Base-by-base conservation (phyloP, 1,284 basidiomycete genomes). In the Gymnopus androsaceus region DNA sequence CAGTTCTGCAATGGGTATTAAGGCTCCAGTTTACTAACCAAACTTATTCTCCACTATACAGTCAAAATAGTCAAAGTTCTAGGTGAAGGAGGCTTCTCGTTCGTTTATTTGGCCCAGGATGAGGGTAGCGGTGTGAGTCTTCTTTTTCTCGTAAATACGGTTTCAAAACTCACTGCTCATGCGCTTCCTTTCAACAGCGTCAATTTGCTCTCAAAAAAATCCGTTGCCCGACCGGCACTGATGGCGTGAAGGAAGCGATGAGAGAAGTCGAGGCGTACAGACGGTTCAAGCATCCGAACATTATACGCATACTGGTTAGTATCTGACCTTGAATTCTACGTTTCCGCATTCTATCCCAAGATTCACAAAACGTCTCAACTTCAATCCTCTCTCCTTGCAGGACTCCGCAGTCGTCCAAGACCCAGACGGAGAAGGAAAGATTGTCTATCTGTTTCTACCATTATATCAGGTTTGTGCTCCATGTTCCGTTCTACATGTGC, bases 351-450 rank as follows among this genome's bases (percentile, higher is more conserved):
- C 3, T 47, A 9, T 28, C 9, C 12, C 23, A 14, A 15, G n/a
- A 19, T 27, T 4, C 11, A 47, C 28, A 7, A 12, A 15, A 28
- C 27, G 31, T 28, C 31, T 38, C 14, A 41, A 56, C 28, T 57
- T n/a, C 41, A 56, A 23, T 59, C 19, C 56, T 57, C 56, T 92
- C 87, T n/a, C n/a, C n/a, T n/a, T n/a, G n/a, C n/a, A n/a, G n/a
- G 95, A 97, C 68, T 94, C 92, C n/a, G 92, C 94, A 2, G 92
- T 96, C 9, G 87, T 95, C 0, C 95, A 97, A 73, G 95, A 96
- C 66, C 87, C 88, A 21, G 88, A 92, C 59, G 90, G 88, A n/a
- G 93, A 95, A 53, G 95, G 94, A 21, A 92, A 96, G 71, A 90
- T 98, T 61, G 93, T 97, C 46, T 98, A 97, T 68, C 83, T 94